Evolutionary conservation across 2,329 filamentous ascomycete species (phyloP).

Genomic region (Zelopaecilomyces penicillatus): DNA sequence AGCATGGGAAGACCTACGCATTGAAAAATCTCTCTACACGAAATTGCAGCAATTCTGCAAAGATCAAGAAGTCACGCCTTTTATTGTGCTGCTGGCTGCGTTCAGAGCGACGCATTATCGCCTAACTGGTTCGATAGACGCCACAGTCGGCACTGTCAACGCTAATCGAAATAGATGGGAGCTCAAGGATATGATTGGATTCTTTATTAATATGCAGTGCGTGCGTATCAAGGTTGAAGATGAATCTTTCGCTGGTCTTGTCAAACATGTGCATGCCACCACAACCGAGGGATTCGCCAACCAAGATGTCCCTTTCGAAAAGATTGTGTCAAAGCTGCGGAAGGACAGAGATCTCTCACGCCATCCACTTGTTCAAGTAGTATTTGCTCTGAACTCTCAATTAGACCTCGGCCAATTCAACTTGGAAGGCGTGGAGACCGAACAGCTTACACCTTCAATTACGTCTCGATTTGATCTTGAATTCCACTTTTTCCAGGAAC

Average conservation of each 20-base stretch:
- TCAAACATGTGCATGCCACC: conserved; percentile 10
- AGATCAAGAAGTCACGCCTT: conserved; percentile 2
- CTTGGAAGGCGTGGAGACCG: conserved; percentile 7
- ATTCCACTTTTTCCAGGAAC: conserved; percentile 14
- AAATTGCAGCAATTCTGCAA: conserved; percentile 8
- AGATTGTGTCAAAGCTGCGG: conserved; percentile 10
- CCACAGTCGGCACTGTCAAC: conserved; percentile 13
- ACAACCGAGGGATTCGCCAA: conserved; percentile 10
- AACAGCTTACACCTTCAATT: neutral
- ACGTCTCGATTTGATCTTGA: conserved; percentile 15
- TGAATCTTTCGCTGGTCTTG: conserved; percentile 11
- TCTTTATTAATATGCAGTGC: conserved; percentile 17
- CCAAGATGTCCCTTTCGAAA: conserved; percentile 17
- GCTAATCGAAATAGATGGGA: conserved; percentile 11
- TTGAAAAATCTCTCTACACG: conserved; percentile 7
- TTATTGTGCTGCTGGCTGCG: conserved; percentile 12
- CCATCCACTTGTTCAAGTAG: conserved; percentile 12
- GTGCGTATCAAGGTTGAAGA: conserved; percentile 12
- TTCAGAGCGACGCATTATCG: conserved; percentile 18
- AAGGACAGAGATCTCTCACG: conserved; percentile 8
- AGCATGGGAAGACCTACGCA: neutral
- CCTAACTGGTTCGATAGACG: conserved; percentile 14
- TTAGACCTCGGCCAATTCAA: conserved; percentile 4
- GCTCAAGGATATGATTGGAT: conserved; percentile 11
- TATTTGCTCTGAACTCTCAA: conserved; percentile 13